These are phyloP conservation scores for Tuber calosporum DNA, from an alignment of 495 filamentous ascomycete genomes.

Conservation along the genomic window DNA sequence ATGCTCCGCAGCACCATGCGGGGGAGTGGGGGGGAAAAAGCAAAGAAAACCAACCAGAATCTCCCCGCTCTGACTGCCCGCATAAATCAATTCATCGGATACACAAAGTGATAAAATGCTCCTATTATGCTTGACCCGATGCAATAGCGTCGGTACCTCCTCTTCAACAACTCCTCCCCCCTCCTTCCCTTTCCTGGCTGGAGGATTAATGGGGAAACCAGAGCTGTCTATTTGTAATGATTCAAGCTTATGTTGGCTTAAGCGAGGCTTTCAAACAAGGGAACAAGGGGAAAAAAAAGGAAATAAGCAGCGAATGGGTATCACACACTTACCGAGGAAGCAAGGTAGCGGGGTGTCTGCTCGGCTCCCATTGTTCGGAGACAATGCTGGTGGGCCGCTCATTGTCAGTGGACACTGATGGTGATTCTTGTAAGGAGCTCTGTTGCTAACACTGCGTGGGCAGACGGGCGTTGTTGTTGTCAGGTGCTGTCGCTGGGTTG, in stretches of 20 bases:
- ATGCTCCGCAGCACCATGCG: neutral
- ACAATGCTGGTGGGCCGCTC: slow-evolving; percentile 2
- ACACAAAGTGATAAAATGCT: slow-evolving; percentile 68
- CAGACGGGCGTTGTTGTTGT: slow-evolving; percentile 8
- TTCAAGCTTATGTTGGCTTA: neutral
- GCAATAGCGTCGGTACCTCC: slow-evolving; percentile 51
- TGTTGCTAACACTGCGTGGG: slow-evolving; percentile 5
- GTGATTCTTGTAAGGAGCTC: neutral
- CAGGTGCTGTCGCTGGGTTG: neutral
- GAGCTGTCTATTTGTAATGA: slow-evolving; percentile 22
- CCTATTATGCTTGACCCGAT: slow-evolving; percentile 62
- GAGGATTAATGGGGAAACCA: slow-evolving; percentile 9
- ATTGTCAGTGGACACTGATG: neutral
- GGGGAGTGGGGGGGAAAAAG: neutral
- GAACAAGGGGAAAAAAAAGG: neutral
- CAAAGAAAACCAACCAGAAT: slow-evolving; percentile 55
- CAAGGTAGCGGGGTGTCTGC: slow-evolving; percentile 25
- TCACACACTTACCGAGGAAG: slow-evolving; percentile 26
- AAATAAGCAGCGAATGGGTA: neutral
- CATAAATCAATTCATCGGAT: slow-evolving; percentile 60
- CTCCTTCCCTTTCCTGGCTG: neutral
- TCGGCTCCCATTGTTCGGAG: slow-evolving; percentile 10
- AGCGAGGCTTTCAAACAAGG: neutral
- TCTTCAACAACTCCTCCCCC: neutral
- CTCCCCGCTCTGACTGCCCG: slow-evolving; percentile 85